Evolutionary conservation across 1,284 basidiomycete genomes (phyloP).

Genomic region (Microbotryum violaceum): DNA sequence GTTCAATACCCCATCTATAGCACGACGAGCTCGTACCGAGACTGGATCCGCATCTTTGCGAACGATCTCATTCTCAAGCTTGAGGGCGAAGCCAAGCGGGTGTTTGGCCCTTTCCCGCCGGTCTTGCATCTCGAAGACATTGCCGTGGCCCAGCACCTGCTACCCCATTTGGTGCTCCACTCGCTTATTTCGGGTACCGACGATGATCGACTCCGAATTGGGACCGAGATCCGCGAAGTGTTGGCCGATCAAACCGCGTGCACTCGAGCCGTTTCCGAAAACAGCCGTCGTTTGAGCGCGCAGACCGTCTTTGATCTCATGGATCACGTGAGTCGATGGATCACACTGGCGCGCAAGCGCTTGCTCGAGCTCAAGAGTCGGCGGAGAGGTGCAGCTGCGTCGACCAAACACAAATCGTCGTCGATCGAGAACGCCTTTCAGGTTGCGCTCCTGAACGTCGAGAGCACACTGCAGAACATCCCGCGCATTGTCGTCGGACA

Average conservation of each 20-base stretch:
- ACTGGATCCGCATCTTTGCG: slow-evolving; percentile 93
- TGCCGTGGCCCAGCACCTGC: slow-evolving; percentile 75
- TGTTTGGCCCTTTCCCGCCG: slow-evolving; percentile 74
- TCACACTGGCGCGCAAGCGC: slow-evolving; percentile 46
- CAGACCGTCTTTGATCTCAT: slow-evolving; percentile 88
- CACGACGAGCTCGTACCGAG: slow-evolving; percentile 69
- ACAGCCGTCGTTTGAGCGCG: slow-evolving; percentile 72
- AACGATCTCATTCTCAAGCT: slow-evolving; percentile 61
- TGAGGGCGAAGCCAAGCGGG: slow-evolving; percentile 40
- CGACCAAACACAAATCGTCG: slow-evolving; percentile 20
- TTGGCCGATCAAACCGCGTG: slow-evolving; percentile 76
- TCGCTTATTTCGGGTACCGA: slow-evolving; percentile 69
- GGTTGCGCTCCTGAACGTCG: slow-evolving; percentile 25
- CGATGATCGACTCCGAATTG: slow-evolving; percentile 58
- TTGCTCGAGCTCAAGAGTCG: slow-evolving; percentile 42
- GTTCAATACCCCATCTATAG: slow-evolving; percentile 64
- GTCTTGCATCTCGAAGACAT: slow-evolving; percentile 83
- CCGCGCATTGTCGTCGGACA: slow-evolving; percentile 76
- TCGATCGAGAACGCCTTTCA: slow-evolving; percentile 9
- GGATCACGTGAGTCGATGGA: slow-evolving; percentile 91
- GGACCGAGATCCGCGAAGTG: slow-evolving; percentile 69
- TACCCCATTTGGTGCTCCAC: slow-evolving; percentile 87
- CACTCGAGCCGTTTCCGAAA: slow-evolving; percentile 52
- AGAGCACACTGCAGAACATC: slow-evolving; percentile 30
- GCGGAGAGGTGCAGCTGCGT: slow-evolving; percentile 16